Percentiles rank a stretch among this genome's conserved stretches.
phyloP scores from a whole-genome alignment of 495 filamentous ascomycete genomes.

The Hypoxylon lienhwacheense region DNA sequence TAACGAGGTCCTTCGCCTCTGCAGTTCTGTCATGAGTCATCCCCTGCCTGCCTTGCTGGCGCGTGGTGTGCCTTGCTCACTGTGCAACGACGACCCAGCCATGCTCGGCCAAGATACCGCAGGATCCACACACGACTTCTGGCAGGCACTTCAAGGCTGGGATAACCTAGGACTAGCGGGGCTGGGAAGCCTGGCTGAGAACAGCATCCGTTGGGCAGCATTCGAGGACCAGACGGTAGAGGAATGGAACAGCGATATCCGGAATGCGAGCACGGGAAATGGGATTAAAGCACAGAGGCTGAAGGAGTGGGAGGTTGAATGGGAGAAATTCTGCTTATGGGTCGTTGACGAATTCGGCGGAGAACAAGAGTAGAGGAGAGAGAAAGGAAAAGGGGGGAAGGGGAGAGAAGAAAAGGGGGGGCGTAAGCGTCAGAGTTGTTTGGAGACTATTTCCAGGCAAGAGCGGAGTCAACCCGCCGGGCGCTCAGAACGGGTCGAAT shows the following conservation, averaged over 20 bases:
- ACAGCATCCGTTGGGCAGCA: slow-evolving; percentile 85
- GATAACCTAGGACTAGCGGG: slow-evolving; percentile 83
- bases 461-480: slow-evolving; percentile 3
- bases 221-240: slow-evolving; percentile 74
- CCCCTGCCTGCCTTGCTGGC: slow-evolving; percentile 83
- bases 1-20: slow-evolving; percentile 79
- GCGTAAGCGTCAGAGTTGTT: slow-evolving; percentile 13
- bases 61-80: slow-evolving; percentile 72
- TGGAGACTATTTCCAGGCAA: slow-evolving; percentile 15
- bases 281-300: slow-evolving; percentile 71
- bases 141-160: slow-evolving; percentile 85
- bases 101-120: slow-evolving; percentile 75
- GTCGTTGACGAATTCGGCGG: slow-evolving; percentile 78
- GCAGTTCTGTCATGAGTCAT: slow-evolving; percentile 73
- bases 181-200: slow-evolving; percentile 83
- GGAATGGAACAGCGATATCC: slow-evolving; percentile 71
- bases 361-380: slow-evolving; percentile 31
- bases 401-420: not conserved
- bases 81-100: slow-evolving; percentile 86
- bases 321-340: slow-evolving; percentile 93
- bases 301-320: slow-evolving; percentile 74
- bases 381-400: slow-evolving; percentile 1
- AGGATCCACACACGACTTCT: slow-evolving; percentile 86
- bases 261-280: slow-evolving; percentile 71
- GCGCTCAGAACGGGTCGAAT: slow-evolving; percentile 4